Base-by-base conservation (phyloP, 1,139 yeast genomes). In the Geotrichum candidum region DNA sequence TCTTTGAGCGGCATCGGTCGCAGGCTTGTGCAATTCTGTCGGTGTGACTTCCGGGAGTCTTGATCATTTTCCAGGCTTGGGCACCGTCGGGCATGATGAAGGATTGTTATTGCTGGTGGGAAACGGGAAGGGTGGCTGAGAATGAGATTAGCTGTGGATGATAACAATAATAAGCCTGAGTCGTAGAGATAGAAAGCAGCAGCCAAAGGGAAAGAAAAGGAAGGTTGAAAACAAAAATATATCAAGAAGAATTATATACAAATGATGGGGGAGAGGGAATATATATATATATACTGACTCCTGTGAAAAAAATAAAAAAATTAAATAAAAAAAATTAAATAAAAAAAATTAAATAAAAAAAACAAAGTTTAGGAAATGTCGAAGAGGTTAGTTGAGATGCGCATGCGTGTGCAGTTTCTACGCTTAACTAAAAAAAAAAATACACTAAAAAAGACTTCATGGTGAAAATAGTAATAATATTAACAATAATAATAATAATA, bases 1-100 rank as follows among this genome's bases (percentile, higher is more conserved):
- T 89, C 72, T 89, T 89, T 55, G 91, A 88, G 59, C 96, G 77
- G 70, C 96, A 89, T 60, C 96, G 74, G 71, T 90, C 96, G 74
- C 96, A 90, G 0, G 96, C 96, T 69, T 89, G 96, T 0, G 95
- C 91, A 22, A 85, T 84, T 64, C 91, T 74, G 61, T 82, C 82
- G 0, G 78, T 74, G 48, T 78, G 76, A 23, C 84, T 75, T 1
- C 90, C 89, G 1, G 87, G 88, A 2, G 87, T 80, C 69, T 82
- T 82, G 59, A 86, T 86, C 61, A 86, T 84, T 68, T 84, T 86
- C 77, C 64, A 63, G 31, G 65, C 65, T 54, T 60, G 62, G 41
- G 65, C 65, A 41, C 65, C 65, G 60, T 63, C 65, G 23, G 64
- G 68, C 50, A 64, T 69, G 45, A 31, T 11, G 59, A 27, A 13